Evolutionary conservation across 1,284 basidiomycete genomes (phyloP), one percentile per base, ranked within the genome.

Genomic region (Quambalaria eucalypti): DNA sequence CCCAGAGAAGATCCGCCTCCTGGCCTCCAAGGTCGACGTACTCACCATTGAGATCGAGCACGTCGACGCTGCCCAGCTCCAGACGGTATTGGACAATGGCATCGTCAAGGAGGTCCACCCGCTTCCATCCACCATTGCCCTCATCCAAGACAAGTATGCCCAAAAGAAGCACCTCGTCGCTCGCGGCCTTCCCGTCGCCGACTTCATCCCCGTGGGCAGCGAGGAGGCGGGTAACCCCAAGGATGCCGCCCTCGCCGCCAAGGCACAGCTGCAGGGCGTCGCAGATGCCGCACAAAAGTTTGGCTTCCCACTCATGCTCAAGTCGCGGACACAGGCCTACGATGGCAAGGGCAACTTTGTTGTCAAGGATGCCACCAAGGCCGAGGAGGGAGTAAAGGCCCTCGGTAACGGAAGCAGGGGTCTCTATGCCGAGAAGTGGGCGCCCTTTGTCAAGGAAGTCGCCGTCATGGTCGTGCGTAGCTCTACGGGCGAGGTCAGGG

Each of bases 21-120:
- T 99, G 19, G 90, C 90, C 0, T 64, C 77, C 21, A 84, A 85
- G 73, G 90, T 89, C 36, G 89, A 97, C 70, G 80, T 98, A 38
- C 79, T 98, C 53, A 98, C 95, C 0, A 86, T 95, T 52, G 93
- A 99, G 79, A 98, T 98, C 48, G 93, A 99, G 78, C 93, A 99
- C 71, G 91, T 99, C 55, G 85, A 95, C 68, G 89, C 83, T 5
- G 79, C 79, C 25, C 83, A 90, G 1, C 80, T 98, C 6, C 84
- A 73, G 39, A 54, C 56, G 36, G 72, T 74, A 28, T 66, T 74
- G 33, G 70, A 73, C 40, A 53, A 70, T 52, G 65, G 63, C 50
- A 61, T 71, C 14, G 72, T 75, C 16, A 55, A 62, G 33, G 69
- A 66, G n/a, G 85, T 97, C 2, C 90, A 93, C 76, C 93, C 93